These are phyloP conservation scores for Metschnikowia kofuensis DNA, from an alignment of 805 yeast species.

Conservation along the genomic window DNA sequence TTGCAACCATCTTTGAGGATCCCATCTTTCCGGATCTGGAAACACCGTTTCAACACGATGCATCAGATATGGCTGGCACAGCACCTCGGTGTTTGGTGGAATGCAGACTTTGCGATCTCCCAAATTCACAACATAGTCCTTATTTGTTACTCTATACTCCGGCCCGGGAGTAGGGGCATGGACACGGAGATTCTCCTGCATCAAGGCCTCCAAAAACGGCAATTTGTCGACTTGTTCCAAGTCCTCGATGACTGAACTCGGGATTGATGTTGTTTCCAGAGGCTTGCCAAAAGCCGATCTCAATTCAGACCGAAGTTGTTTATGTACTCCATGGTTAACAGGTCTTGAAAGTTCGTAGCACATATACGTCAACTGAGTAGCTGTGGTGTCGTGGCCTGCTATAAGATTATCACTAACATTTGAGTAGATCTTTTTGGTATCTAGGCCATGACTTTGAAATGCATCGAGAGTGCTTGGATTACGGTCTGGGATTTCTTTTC, in stretches of 20 bases:
- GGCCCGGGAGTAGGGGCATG: constrained; percentile 74
- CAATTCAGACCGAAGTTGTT: constrained; percentile 46
- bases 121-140: constrained; percentile 19
- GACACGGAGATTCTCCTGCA: constrained; percentile 58
- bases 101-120: constrained; percentile 20
- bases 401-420: constrained; percentile 59
- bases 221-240: constrained; percentile 48
- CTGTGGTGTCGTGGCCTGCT: constrained; percentile 72
- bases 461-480: constrained; percentile 33
- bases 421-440: constrained; percentile 34
- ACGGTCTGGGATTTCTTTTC: constrained; percentile 13
- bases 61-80: constrained; percentile 64
- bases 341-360: constrained; percentile 59
- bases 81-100: constrained; percentile 56
- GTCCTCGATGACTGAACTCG: constrained; percentile 12
- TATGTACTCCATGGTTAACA: constrained; percentile 43
- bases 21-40: constrained; percentile 48
- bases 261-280: too few species aligned
- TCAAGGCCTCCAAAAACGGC: constrained; percentile 57
- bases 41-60: constrained; percentile 53
- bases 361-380: constrained; percentile 44
- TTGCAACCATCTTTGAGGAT: constrained; percentile 62
- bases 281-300: constrained; percentile 28
- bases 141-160: constrained; percentile 54
- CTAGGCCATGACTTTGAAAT: constrained; percentile 29